Evolutionary conservation across 495 filamentous ascomycete genomes (phyloP), one percentile per base, ranked within the genome.

Genomic region (Xylaria telfairii): DNA sequence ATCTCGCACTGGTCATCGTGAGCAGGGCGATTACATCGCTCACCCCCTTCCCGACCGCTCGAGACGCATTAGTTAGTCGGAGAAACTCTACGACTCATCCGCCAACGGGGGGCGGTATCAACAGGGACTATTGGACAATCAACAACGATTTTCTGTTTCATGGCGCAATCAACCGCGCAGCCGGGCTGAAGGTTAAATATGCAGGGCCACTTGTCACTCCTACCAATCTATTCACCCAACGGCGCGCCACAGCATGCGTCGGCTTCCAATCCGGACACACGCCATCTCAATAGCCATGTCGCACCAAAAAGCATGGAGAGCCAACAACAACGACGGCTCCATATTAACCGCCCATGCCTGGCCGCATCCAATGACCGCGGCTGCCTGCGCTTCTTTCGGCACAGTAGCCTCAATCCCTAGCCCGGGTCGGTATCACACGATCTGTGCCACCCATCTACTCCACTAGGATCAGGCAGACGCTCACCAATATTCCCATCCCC

Each of bases 1-100:
- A 12, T 51, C 59, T 24, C 68, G 68, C 34, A 41, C 49, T 19
- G 26, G 32, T 9, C 26, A 65, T 12, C 68, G 49, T 12, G 68
- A 70, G 51, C 61, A 54, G 0, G 68, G 68, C 13, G 51, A 70
- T 42, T 70, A 70, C 28, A 26, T 70, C 19, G 24, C 34, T 28
- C 68, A 70, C 54, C 68, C 68, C 30, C 68, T 70, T 46, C 68
- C 68, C 24, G 68, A 70, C 61, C 68, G 61, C 51, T 49, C 32
- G 26, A 57, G 61, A n/a, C 51, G 37, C 30, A 26, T 19, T 21
- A 4, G 4, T 24, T 65, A 59, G n/a, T 46, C 47, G 30, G 24
- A 54, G 19, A 26, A 32, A 62, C 44, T 51, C n/a, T 37, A 28
- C 28, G 19, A 39, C 51, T 28, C 49, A 9, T 3, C 41, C 53